phyloP scores from a whole-genome alignment of 73 alveolate species.

The Blepharisma stoltei region DNA sequence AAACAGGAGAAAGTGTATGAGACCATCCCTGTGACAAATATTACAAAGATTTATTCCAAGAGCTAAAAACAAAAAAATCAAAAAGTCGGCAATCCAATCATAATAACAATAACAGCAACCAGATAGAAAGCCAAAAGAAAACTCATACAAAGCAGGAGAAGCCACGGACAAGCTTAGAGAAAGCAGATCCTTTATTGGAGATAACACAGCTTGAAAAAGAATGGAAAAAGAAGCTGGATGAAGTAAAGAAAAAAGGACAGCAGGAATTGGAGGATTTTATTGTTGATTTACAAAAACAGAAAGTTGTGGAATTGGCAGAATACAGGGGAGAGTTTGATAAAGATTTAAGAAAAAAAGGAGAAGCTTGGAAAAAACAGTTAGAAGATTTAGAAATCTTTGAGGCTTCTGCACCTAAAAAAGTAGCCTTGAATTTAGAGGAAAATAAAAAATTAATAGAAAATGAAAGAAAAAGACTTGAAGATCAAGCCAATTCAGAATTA shows the following conservation, averaged over 20 bases:
- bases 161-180: conserved; percentile 16
- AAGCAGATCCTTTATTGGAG: neutral
- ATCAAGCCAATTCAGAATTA: too few relatives aligned
- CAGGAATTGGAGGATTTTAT: neutral
- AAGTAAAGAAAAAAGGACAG: neutral
- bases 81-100: conserved; percentile 39
- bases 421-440: too few relatives aligned
- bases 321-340: too few relatives aligned
- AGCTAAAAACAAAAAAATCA: conserved; percentile 40
- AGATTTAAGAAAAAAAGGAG: too few relatives aligned
- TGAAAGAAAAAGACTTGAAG: too few relatives aligned
- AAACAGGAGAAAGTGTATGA: conserved; percentile 55
- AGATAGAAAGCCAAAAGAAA: conserved; percentile 22
- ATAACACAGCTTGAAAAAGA: conserved; percentile 15
- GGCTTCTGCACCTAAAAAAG: too few relatives aligned
- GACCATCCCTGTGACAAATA: conserved; percentile 92
- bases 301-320: too few relatives aligned
- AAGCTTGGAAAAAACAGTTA: too few relatives aligned
- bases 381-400: too few relatives aligned
- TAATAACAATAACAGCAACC: neutral
- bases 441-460: too few relatives aligned
- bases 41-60: conserved; percentile 36
- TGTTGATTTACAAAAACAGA: too few relatives aligned
- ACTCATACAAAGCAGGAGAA: neutral
- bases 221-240: neutral